Base-by-base conservation (phyloP, 352 stramenopile species). In the Blastocystis sp. region DNA sequence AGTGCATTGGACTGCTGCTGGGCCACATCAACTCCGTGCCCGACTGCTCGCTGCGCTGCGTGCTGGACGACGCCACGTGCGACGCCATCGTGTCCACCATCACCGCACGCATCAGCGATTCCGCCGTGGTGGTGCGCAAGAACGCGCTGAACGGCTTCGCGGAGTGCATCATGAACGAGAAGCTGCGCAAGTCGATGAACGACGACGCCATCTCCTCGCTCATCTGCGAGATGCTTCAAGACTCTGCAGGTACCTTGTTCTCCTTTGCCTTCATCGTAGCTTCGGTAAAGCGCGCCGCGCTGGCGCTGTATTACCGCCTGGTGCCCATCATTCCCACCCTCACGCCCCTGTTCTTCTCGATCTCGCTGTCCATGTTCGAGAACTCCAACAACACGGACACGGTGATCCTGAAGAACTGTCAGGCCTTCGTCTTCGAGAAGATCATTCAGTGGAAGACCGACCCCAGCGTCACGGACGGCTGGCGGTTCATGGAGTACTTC, bases 311-410 rank as follows among this genome's bases (percentile, higher is more conserved):
- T 41, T 85, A 85, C 29, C 41, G 50, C 0, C 41, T 85, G 4
- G 24, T 85, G 9, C 26, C 65, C 21, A 33, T 31, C 2, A 85
- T n/a, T 16, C 24, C 55, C 31, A 41, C 51, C 0, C 26, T 85
- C 1, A 16, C 21, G 35, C 74, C 51, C 12, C 61, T 85, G 12
- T 85, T 85, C 60, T 85, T 85, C 51, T 66, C 74, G 2, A 63
- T 85, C 26, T 67, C 74, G 26, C 45, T 85, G 24, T 41, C 50
- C 16, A 70, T 85, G 60, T 85, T 85, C 45, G 74, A 85, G 26
- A 85, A 66, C 29, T 59, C 74, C 13, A 33, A 50, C 19, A 85
- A 85, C 37, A 69, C 51, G 21, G 74, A 85, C 45, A 26, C 21
- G 9, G 16, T 85, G 2, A 85, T 85, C 26, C 35, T 45, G 31